phyloP scores from a whole-genome alignment of 805 yeast species.

The Komagataella phaffii region DNA sequence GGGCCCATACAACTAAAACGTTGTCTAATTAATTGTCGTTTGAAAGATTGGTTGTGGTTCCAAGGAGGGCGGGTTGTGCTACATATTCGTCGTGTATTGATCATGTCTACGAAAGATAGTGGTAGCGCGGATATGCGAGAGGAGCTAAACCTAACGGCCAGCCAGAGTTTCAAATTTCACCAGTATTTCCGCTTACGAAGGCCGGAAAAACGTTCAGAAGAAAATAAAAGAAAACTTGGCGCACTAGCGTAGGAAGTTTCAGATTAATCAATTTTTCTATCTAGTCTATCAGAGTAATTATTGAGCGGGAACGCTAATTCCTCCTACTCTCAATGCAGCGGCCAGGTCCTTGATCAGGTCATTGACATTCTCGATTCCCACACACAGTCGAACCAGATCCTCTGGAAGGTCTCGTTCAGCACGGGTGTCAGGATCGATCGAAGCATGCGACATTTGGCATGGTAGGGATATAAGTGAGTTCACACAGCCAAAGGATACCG shows the following conservation, averaged over 20 bases:
- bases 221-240: background rate
- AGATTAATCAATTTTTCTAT: background rate
- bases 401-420: slow-evolving; percentile 86
- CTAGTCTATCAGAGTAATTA: background rate
- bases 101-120: background rate
- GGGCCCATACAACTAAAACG: background rate
- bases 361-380: slow-evolving; percentile 76
- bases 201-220: background rate
- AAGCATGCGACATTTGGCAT: slow-evolving; percentile 94
- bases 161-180: background rate
- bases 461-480: slow-evolving; percentile 90
- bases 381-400: slow-evolving; percentile 78
- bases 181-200: background rate
- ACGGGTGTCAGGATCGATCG: slow-evolving; percentile 79
- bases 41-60: background rate
- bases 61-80: background rate
- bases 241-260: background rate
- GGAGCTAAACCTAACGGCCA: background rate
- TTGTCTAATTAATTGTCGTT: background rate
- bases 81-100: background rate
- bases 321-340: slow-evolving; percentile 48
- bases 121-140: background rate
- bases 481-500: slow-evolving; percentile 91
- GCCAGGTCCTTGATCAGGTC: slow-evolving; percentile 77
- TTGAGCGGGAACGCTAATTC: slow-evolving; percentile 25